Evolutionary conservation across 1,139 yeast genomes (phyloP), one percentile per base, ranked within the genome.

Genomic region (Barnettozyma hawaiiensis): DNA sequence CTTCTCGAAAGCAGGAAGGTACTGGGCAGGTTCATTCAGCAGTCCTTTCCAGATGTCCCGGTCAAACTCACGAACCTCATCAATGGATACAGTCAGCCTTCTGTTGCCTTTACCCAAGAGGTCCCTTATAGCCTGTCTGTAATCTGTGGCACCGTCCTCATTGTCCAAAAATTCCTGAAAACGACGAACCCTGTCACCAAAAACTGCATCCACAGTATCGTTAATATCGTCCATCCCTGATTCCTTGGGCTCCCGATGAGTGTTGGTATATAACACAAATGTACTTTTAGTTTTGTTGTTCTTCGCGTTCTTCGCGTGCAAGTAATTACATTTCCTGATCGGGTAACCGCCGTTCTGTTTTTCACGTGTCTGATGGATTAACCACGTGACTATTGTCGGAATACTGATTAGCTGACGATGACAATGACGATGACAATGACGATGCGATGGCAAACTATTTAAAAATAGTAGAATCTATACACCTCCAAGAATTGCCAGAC

Each of bases 81-180:
- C 98, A 40, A 92, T 69, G 23, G 92, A 81, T 5, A 92, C 81
- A 5, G 73, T 69, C 39, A 92, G 69, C 53, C 99, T 72, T 54
- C 77, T 77, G 43, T 76, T 76, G 21, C 81, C 78, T 49, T 76
- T 73, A 48, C 73, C 72, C 45, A 85, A 75, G 89, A 85, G 82
- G 33, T 78, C 73, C 51, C 79, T 76, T 49, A 92, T 83, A 45
- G 75, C 77, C 43, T 78, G 81, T 53, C 79, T 75, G 63, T 87
- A 85, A 49, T 79, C 77, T 7, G 83, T 73, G 24, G 64, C 65
- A 8, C 62, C 62, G 19, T 69, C 71, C 38, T 65, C 67, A 40
- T 73, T 71, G 55, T 85, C 94, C 39, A 92, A 70, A 60, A 90
- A 90, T 58, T 92, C 97, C 52, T 85, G 90, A 65, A 92, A 92